These are phyloP conservation scores for Raphanus sativus DNA, from an alignment of 345 rosid genomes.

Conservation along the genomic window DNA sequence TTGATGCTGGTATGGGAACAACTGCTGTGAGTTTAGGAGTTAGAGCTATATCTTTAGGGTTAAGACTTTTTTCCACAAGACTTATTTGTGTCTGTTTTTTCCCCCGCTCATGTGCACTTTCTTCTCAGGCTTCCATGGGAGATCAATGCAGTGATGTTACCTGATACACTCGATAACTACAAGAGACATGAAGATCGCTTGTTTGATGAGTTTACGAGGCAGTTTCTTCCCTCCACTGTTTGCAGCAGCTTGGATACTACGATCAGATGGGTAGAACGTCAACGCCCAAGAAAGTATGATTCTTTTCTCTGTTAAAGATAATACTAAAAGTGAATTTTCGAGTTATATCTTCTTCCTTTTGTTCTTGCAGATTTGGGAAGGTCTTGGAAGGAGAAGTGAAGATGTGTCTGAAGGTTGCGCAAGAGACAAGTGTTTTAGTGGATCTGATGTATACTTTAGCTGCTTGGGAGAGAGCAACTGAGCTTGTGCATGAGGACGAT, in stretches of 20 bases:
- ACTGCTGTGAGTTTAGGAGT: no score
- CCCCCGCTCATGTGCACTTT: slow-evolving; percentile 3
- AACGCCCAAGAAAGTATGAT: slow-evolving; percentile 64
- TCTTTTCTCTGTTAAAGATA: not conserved
- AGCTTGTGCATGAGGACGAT: slow-evolving; percentile 33
- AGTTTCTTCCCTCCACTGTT: slow-evolving; percentile 40
- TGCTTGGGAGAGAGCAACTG: slow-evolving; percentile 68
- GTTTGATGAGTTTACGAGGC: slow-evolving; percentile 54
- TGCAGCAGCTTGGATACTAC: slow-evolving; percentile 38
- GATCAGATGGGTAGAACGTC: slow-evolving; percentile 75
- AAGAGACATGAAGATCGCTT: slow-evolving; percentile 52
- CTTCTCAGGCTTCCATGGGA: slow-evolving; percentile 83
- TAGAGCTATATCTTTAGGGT: slow-evolving; percentile 60
- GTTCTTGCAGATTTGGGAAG: slow-evolving; percentile 64
- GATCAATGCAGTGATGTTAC: slow-evolving; percentile 68
- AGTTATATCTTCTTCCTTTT: not conserved
- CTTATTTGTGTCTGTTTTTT: not conserved
- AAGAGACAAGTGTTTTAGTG: slow-evolving; percentile 67
- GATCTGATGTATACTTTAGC: slow-evolving; percentile 89
- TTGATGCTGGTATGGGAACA: no score
- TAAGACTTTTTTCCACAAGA: slow-evolving; percentile 47
- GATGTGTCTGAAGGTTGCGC: slow-evolving; percentile 62
- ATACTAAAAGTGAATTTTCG: not conserved
- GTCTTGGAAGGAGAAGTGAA: slow-evolving; percentile 77
- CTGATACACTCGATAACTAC: slow-evolving; percentile 56